Base-by-base conservation (phyloP, 176 grass and related monocot species). In the Alloteropsis semialata region DNA sequence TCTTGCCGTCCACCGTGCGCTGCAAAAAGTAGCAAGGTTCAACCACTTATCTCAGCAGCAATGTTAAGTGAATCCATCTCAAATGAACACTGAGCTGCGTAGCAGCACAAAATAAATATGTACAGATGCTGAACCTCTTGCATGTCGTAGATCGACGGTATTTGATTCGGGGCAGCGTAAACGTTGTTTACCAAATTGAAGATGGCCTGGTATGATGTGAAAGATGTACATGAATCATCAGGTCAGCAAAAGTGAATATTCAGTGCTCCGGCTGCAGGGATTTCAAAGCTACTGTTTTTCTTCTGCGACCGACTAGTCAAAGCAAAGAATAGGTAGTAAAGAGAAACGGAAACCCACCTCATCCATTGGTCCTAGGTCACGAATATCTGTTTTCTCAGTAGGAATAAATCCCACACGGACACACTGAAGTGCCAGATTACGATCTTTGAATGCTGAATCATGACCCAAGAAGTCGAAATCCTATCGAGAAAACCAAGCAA, bases 361-460 rank as follows among this genome's bases (percentile, higher is more conserved):
- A 41, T 95, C 92, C 96, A 95, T 98, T 14, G 88, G 84, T 80
- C 96, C 92, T n/a, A 98, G 80, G 61, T 98, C 96, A 55, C 79
- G 96, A 6, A 93, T 57, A 73, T 95, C 96, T 13, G 84, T 98
- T 87, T 95, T 98, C 8, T 75, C 85, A 3, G 96, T 98, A 24
- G 96, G 96, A 64, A 92, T 77, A 57, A 98, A 98, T 18, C 82
- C 87, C 53, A 98, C 90, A 25, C 92, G 92, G 17, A 98, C 96
- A 84, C 77, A 84, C 18, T 98, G 96, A 54, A 98, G 84, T 14
- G 93, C 89, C 21, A 90, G 53, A 70, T 89, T 91, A 17, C 80
- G 74, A 72, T 98, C 96, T 82, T 95, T 98, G 78, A 98, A 95
- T 51, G 96, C 92, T 30, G 96, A 98, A 72, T 98, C 96, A 80